A percentile compares a stretch with the other conserved stretches of the same genome.
Evolutionary conservation across 208 protist genomes (phyloP).

Genomic region (Willaertia magna): DNA sequence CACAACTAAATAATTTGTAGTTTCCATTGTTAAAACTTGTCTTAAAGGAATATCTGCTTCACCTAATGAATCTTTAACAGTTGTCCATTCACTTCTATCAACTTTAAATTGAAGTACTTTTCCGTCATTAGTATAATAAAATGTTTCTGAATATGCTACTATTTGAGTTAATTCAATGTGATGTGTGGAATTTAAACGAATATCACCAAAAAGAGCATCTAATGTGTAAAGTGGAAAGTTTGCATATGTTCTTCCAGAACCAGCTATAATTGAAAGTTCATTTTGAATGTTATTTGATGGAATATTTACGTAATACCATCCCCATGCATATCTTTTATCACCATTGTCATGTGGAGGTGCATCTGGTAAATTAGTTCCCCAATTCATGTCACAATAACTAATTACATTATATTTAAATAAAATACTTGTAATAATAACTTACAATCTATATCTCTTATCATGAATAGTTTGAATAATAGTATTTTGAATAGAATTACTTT

Average conservation of each 20-base stretch:
- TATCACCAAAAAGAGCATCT: constrained; percentile 1
- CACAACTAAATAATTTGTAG: background rate
- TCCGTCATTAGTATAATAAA: constrained; percentile 4
- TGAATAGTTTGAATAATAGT: background rate
- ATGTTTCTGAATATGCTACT: background rate
- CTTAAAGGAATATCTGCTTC: constrained; percentile 3
- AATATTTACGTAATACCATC: constrained; percentile 6
- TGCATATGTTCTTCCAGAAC: background rate
- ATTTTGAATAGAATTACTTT: background rate
- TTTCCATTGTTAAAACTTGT: constrained; percentile 4
- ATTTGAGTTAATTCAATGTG: background rate
- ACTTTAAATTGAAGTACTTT: background rate
- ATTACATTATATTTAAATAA: too few relatives aligned
- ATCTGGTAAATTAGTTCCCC: background rate
- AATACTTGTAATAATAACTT: background rate
- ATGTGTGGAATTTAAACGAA: background rate
- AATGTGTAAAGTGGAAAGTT: background rate
- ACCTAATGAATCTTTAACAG: background rate
- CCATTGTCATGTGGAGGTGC: background rate
- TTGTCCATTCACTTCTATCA: constrained; percentile 7
- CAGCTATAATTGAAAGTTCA: constrained; percentile 1
- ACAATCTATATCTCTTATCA: background rate
- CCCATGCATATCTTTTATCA: constrained; percentile 12
- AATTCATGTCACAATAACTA: constrained; percentile 12
- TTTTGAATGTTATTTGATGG: background rate